phyloP scores from a whole-genome alignment of 169 alveolate genomes.

The Babesia microti region DNA sequence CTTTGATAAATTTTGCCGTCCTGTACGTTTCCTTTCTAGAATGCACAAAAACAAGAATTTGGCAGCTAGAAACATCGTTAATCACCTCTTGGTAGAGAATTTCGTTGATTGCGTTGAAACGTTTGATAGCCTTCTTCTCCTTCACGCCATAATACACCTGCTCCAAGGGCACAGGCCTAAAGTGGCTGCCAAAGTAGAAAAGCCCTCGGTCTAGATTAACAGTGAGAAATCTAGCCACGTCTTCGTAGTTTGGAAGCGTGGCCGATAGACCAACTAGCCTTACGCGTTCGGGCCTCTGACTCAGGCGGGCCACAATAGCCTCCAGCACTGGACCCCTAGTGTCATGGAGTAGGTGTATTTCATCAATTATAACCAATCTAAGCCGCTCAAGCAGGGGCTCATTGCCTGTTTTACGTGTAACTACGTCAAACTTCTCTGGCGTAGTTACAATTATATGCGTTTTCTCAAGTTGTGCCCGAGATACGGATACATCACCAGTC shows the following conservation, averaged over 20 bases:
- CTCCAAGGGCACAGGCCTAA: slow-evolving; percentile 96
- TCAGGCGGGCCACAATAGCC: slow-evolving; percentile 96
- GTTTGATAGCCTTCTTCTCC: slow-evolving; percentile 92
- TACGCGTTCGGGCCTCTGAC: slow-evolving; percentile 39
- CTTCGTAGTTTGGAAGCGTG: slow-evolving; percentile 98
- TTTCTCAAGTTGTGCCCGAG: slow-evolving; percentile 90
- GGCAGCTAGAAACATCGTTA: slow-evolving; percentile 74
- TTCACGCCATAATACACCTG: slow-evolving; percentile 93
- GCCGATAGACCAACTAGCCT: slow-evolving; percentile 97
- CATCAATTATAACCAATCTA: slow-evolving; percentile 96
- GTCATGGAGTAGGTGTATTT: slow-evolving; percentile 98
- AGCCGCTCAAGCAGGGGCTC: slow-evolving; percentile 78
- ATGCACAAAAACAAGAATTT: slow-evolving; percentile 95
- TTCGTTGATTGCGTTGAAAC: slow-evolving; percentile 89
- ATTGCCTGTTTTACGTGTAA: slow-evolving; percentile 95
- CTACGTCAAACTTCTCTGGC: slow-evolving; percentile 99
- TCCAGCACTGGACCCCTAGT: slow-evolving; percentile 98
- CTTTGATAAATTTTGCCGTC: slow-evolving; percentile 85
- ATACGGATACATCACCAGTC: slow-evolving; percentile 90
- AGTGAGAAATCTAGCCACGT: slow-evolving; percentile 93
- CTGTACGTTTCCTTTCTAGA: slow-evolving; percentile 97
- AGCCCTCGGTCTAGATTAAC: slow-evolving; percentile 82
- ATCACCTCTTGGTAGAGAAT: slow-evolving; percentile 84
- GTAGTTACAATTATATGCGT: slow-evolving; percentile 98
- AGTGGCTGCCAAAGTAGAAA: slow-evolving; percentile 89